Base-by-base conservation (phyloP, 441 rosid genomes). In the Codiaeum variegatum region DNA sequence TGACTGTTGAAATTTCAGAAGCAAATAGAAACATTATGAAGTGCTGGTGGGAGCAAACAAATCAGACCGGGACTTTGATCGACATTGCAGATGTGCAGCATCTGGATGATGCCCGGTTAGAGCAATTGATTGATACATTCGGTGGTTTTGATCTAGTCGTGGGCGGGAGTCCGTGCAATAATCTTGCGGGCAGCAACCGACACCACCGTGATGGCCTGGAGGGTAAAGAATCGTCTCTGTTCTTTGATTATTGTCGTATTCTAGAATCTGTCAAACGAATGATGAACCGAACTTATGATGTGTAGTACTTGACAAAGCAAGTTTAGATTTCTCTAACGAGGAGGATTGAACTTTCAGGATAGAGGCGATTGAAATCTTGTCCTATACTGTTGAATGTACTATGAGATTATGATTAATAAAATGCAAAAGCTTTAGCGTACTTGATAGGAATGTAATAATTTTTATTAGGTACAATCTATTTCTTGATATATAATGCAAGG, bases 91-190 rank as follows among this genome's bases (percentile, higher is more conserved):
- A 91, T 52, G 84, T 94, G 16, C 88, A 88, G 51, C 60, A 83
- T 3, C 49, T 94, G 18, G 67, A 76, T 24, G 83, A 72, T 1
- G 81, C 82, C 13, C 75, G 77, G 23, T 67, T 94, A 1, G 89
- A 86, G 80, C 76, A 82, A 8, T 34, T 89, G 65, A 90, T 94
- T 85, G 62, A 32, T 26, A 3, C 67, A 11, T 83, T 77, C 73
- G 98, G 99, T 0, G 96, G 92, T 11, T 94, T 92, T 11, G 98
- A 91, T 84, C 90, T 94, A 0, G 84, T 92, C 0, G 74, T 94
- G 24, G 97, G 99, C 11, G 99, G 99, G 13, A 92, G 98, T 44
- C 97, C 98, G 0, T 94, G 97, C 61, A 94, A 92, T 75, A 92
- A 94, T 72, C 91, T 92, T 0, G 83, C 97, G 0, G 99, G 99